Percentiles rank a stretch among this genome's conserved stretches.
Evolutionary conservation across 768 basidiomycete species (phyloP).

Genomic region (Tephrocybe sp.): DNA sequence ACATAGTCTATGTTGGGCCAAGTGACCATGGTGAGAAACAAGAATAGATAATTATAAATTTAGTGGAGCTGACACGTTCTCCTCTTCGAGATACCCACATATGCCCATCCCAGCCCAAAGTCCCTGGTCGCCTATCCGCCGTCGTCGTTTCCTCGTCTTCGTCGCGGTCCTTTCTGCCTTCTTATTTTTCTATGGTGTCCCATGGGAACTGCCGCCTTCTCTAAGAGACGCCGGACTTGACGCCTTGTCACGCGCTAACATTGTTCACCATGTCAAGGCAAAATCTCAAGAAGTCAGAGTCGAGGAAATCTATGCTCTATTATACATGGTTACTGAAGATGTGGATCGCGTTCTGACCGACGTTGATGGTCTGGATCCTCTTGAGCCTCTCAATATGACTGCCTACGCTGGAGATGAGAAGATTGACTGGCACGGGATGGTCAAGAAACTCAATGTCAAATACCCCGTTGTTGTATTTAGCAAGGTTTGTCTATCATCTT

Average conservation of each 20-base stretch:
- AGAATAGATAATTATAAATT: not conserved
- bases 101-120: conserved; percentile 17
- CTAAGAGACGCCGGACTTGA: conserved; percentile 30
- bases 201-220: conserved; percentile 38
- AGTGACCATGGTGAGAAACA: conserved; percentile 6
- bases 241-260: conserved; percentile 35
- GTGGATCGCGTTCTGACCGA: conserved; percentile 37
- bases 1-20: conserved; percentile 51
- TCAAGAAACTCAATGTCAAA: conserved; percentile 38
- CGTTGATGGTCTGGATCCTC: conserved; percentile 41
- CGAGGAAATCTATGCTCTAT: conserved; percentile 69
- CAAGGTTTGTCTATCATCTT: conserved; percentile 46
- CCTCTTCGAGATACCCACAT: conserved; percentile 2
- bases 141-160: conserved; percentile 44
- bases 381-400: conserved; percentile 43
- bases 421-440: conserved; percentile 43
- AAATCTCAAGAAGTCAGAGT: conserved; percentile 26
- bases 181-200: conserved; percentile 39
- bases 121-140: conserved; percentile 28
- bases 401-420: conserved; percentile 51
- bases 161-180: conserved; percentile 32
- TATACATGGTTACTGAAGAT: conserved; percentile 58
- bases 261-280: conserved; percentile 34
- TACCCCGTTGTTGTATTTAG: conserved; percentile 78
- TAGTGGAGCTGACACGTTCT: not conserved